Evolutionary conservation across 1,284 basidiomycete species (phyloP).

Genomic region (Pholiota adiposa): DNA sequence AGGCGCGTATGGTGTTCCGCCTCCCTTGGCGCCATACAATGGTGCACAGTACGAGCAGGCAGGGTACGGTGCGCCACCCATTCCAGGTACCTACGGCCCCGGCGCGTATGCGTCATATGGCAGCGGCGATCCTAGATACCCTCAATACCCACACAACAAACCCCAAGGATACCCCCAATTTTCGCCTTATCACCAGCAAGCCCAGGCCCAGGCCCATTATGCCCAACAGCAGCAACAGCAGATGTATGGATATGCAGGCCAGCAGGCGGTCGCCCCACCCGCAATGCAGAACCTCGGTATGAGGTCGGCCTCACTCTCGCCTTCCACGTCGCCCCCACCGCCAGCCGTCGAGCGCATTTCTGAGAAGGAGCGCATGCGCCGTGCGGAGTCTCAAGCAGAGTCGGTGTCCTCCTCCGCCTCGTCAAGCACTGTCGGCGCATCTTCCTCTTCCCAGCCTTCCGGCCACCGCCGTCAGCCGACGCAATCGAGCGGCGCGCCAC

Average conservation of each 20-base stretch:
- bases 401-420: not conserved
- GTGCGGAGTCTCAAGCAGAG: not conserved
- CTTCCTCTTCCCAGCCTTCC: constrained; percentile 8
- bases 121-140: constrained; percentile 14
- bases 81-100: constrained; percentile 23
- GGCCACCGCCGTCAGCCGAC: constrained; percentile 13
- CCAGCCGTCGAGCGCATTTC: not conserved
- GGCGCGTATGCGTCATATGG: constrained; percentile 25
- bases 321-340: constrained; percentile 3
- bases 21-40: constrained; percentile 15
- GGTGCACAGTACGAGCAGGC: constrained; percentile 25
- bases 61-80: constrained; percentile 25
- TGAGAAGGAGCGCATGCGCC: not conserved
- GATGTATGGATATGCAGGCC: constrained; percentile 9
- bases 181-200: constrained; percentile 10
- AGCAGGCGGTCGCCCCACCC: not conserved
- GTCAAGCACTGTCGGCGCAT: not conserved
- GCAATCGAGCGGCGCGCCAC: constrained; percentile 19
- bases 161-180: constrained; percentile 17
- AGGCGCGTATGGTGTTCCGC: constrained; percentile 17
- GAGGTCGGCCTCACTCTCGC: constrained; percentile 10
- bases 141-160: constrained; percentile 17
- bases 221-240: constrained; percentile 7
- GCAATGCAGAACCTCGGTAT: not conserved
- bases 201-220: not conserved